Conservation (phyloP, 495 filamentous ascomycete species). For the Aspergillus leporis region DNA sequence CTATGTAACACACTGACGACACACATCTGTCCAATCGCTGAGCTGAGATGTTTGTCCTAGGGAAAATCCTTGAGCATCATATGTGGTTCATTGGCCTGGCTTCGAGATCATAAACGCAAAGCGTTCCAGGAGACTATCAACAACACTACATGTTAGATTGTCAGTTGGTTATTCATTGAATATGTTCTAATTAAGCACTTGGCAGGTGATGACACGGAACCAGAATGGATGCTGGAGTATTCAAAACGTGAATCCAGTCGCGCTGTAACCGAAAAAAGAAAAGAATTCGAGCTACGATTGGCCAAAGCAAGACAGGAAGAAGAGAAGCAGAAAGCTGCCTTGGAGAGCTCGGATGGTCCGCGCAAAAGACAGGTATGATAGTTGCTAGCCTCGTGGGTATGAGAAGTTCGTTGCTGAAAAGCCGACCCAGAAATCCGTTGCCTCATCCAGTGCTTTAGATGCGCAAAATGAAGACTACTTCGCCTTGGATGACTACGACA, state of each 20-base stretch:
- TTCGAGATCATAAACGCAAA: conserved; percentile 78
- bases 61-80: conserved; percentile 98
- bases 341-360: conserved; percentile 45
- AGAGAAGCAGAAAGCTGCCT: conserved; percentile 53
- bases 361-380: conserved; percentile 51
- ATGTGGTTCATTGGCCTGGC: conserved; percentile 90
- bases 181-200: conserved; percentile 14
- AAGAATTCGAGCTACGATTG: conserved; percentile 70
- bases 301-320: conserved; percentile 69
- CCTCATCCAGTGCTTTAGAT: conserved; percentile 28
- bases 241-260: conserved; percentile 64
- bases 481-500: conserved; percentile 77
- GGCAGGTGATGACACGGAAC: conserved; percentile 66
- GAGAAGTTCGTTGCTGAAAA: conserved; percentile 8
- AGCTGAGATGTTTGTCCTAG: conserved; percentile 36
- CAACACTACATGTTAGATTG: conserved; percentile 32
- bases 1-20: background rate
- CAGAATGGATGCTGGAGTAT: conserved; percentile 86
- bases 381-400: background rate
- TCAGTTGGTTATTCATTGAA: background rate
- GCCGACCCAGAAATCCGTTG: conserved; percentile 33
- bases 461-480: conserved; percentile 69
- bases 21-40: conserved; percentile 1
- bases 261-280: conserved; percentile 62
- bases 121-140: conserved; percentile 56